phyloP scores from a whole-genome alignment of 2,329 filamentous ascomycete species.

The Beauveria varroae region DNA sequence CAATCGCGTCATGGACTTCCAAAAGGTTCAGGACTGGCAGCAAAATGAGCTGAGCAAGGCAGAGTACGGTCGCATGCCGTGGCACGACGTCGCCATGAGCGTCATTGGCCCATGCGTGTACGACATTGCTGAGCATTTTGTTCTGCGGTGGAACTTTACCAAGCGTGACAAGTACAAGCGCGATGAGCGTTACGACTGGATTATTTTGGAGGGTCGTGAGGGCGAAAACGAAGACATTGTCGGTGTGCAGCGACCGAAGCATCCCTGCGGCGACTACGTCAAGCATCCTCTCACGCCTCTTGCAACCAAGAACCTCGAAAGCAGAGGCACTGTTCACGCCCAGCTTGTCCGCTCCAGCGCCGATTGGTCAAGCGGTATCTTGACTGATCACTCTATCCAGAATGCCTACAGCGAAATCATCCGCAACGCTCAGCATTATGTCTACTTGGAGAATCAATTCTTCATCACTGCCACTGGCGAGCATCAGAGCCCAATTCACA shows the following conservation, averaged over 20 bases:
- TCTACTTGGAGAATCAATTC: conserved; percentile 99
- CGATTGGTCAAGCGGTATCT: conserved; percentile 90
- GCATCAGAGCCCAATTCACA: conserved; percentile 78
- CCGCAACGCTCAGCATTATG: conserved; percentile 77
- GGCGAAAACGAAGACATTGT: conserved; percentile 77
- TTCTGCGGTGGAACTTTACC: conserved; percentile 91
- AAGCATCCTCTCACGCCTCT: conserved; percentile 70
- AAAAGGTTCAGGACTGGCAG: conserved; percentile 86
- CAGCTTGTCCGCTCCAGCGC: conserved; percentile 85
- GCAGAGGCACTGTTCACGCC: conserved; percentile 68
- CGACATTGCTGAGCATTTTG: conserved; percentile 93
- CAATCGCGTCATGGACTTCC: conserved; percentile 91
- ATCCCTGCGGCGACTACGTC: conserved; percentile 81
- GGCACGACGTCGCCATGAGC: conserved; percentile 94
- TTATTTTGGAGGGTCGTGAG: conserved; percentile 67
- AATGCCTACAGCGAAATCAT: conserved; percentile 84
- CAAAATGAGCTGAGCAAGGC: conserved; percentile 86
- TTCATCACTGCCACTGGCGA: conserved; percentile 93
- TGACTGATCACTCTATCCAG: conserved; percentile 78
- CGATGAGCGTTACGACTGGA: conserved; percentile 75
- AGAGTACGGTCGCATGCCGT: conserved; percentile 92
- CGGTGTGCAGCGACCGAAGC: conserved; percentile 80
- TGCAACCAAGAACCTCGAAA: conserved; percentile 53
- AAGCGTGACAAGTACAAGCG: conserved; percentile 98
- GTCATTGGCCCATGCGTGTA: conserved; percentile 84